Conservation (phyloP, 768 basidiomycete species). For the Trametes villosa region DNA sequence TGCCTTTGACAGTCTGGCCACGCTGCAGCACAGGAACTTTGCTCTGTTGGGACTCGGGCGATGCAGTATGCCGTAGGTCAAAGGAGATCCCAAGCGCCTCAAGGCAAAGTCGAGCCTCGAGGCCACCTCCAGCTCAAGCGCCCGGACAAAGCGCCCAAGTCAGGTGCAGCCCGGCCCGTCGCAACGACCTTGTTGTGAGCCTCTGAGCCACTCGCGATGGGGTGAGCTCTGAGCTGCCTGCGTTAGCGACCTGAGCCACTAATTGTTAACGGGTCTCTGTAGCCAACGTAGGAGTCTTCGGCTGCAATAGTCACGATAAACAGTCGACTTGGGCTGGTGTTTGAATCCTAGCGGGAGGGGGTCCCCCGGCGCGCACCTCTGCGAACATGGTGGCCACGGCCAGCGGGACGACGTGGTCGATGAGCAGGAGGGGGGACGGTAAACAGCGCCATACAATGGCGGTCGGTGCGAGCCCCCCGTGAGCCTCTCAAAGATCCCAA, state of each 20-base stretch:
- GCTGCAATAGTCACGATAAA: too few relatives aligned
- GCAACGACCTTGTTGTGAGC: neutral
- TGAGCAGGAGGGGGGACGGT: neutral
- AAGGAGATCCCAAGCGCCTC: neutral
- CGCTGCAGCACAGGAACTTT: too few relatives aligned
- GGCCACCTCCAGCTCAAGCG: neutral
- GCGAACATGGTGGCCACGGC: too few relatives aligned
- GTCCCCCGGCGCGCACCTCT: too few relatives aligned
- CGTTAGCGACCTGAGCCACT: neutral
- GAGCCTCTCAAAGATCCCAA: neutral
- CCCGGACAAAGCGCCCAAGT: neutral
- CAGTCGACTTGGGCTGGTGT: too few relatives aligned
- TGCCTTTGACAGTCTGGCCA: too few relatives aligned
- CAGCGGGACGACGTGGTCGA: neutral
- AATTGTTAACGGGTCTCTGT: neutral
- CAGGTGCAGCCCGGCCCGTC: neutral
- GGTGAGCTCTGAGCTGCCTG: neutral
- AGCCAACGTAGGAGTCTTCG: neutral
- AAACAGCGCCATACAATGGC: slow-evolving; percentile 8
- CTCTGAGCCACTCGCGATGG: neutral
- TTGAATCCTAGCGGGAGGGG: too few relatives aligned
- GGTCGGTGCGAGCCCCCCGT: slow-evolving; percentile 1
- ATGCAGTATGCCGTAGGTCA: neutral
- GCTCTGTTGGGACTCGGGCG: too few relatives aligned
- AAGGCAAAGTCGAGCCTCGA: neutral